Base-by-base conservation (phyloP, 2,329 filamentous ascomycete genomes). In the Clarireedia paspali region DNA sequence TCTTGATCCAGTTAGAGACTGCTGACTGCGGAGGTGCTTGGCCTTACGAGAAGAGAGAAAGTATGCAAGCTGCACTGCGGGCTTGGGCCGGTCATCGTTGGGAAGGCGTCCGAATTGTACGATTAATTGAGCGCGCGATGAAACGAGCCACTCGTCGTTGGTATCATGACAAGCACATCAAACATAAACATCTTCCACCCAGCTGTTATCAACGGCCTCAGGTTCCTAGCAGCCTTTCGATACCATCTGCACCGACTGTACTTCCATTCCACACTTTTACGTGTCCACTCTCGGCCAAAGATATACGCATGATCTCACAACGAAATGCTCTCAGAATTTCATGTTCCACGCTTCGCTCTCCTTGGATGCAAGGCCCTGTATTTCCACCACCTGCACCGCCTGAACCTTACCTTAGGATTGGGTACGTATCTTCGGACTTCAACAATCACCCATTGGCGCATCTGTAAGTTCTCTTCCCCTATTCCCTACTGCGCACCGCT, bases 201-300 rank as follows among this genome's bases (percentile, higher is more conserved):
- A 77, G 77, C 10, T 77, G 74, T 62, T 96, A 96, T 69, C 73
- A 75, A 36, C 78, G 94, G 51, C 88, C 89, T 10, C 84, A 83
- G 58, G 75, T 95, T 10, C 94, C 92, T 4, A 71, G 77, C 3
- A 80, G 79, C 44, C 76, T 99, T 34, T 81, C 87, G 0, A 80
- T 95, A 9, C 94, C 94, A 4, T 84, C 88, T 30, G 92, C 94
- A 5, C 94, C 94, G 2, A 99, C 94, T 0, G 91, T 99, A 1
- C 77, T 99, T 1, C 94, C 94, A 0, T 99, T 99, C 67, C 94
- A 99, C 70, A 97, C 94, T 0, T 99, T 99, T 67, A 99, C 94
- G 1, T 96, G 89, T 62, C 94, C 94, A 0, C 77, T 99, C 62
- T 91, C 89, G 6, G 91, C 94, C 4, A 90, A 88, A 69, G 89